Percentiles rank a stretch among this genome's conserved stretches.
Evolutionary conservation across 1,284 basidiomycete genomes (phyloP).

Genomic region (Trametes hirsuta): DNA sequence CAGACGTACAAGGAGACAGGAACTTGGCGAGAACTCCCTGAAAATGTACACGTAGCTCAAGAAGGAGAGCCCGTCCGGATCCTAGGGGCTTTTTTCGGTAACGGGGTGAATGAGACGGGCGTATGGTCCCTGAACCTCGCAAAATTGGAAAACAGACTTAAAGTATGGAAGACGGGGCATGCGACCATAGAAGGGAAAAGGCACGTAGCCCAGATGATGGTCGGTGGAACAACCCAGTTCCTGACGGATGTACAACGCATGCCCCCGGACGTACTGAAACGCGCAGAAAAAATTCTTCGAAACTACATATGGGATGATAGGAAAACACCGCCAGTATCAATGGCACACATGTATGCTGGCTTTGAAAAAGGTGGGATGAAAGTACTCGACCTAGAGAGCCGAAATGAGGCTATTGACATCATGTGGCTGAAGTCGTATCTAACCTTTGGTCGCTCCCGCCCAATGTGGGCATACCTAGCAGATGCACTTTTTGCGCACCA

Average conservation of each 20-base stretch:
- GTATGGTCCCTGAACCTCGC: slow-evolving; percentile 30
- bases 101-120: slow-evolving; percentile 7
- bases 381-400: too few species aligned
- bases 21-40: not conserved
- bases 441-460: too few species aligned
- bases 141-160: too few species aligned
- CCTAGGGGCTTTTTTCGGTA: slow-evolving; percentile 35
- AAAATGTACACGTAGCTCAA: slow-evolving; percentile 20
- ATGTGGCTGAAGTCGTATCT: too few species aligned
- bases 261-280: slow-evolving; percentile 9
- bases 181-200: slow-evolving; percentile 24
- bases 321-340: not conserved
- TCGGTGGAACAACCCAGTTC: slow-evolving; percentile 30
- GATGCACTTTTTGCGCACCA: too few species aligned
- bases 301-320: not conserved
- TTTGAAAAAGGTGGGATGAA: too few species aligned
- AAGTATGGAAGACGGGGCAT: too few species aligned
- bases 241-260: slow-evolving; percentile 31
- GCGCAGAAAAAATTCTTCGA: not conserved
- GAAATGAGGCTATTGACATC: too few species aligned
- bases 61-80: slow-evolving; percentile 30
- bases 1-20: not conserved
- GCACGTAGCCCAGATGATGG: slow-evolving; percentile 25
- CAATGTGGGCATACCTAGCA: too few species aligned
- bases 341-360: too few species aligned